Base-by-base conservation (phyloP, 2,329 filamentous ascomycete species). In the Fusarium cicatricum region DNA sequence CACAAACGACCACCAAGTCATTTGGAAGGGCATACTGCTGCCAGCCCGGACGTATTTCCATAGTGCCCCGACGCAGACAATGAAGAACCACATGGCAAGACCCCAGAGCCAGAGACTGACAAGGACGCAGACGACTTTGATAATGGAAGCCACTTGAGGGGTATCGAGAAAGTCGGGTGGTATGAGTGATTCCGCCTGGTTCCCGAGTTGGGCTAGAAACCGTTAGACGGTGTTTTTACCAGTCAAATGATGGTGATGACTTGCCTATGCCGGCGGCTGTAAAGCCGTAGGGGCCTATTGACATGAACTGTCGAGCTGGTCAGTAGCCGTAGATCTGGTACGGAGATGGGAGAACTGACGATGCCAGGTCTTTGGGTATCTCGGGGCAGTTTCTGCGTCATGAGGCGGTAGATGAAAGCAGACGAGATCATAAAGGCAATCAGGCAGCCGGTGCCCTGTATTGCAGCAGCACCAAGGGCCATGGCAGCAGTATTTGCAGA, bases 1-100 rank as follows among this genome's bases (percentile, higher is more conserved):
- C 5, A 93, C 82, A 72, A 93, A 94, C 4, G 86, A 90, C 74
- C 89, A 95, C 87, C 90, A 96, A 2, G 88, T 91, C 90, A 95
- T 93, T 15, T 90, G 88, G 68, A 93, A 95, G 4, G 86, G 82
- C 78, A 92, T 85, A 54, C 80, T 83, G 32, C 82, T 81, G 11
- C 82, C 77, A 2, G 76, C 72, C 0, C 80, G 77, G 16, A 87
- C 78, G 44, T 89, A 87, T 26, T 86, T 89, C 81, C 83, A 89
- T 55, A 94, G 83, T 2, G 90, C 90, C 2, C 90, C 88, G n/a
- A 90, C 83, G 1, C 86, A 89, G 11, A 95, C 87, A 52, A 94
- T 78, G 73, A 94, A 94, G 77, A 94, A 95, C 87, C 91, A 95
- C 23, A 92, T 75, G 21, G 90, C 88, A n/a, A 95, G 76, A 0